A percentile compares a stretch with the other conserved stretches of the same genome.
Evolutionary conservation across 2,329 filamentous ascomycete genomes (phyloP).

Genomic region (Aureobasidium lini): DNA sequence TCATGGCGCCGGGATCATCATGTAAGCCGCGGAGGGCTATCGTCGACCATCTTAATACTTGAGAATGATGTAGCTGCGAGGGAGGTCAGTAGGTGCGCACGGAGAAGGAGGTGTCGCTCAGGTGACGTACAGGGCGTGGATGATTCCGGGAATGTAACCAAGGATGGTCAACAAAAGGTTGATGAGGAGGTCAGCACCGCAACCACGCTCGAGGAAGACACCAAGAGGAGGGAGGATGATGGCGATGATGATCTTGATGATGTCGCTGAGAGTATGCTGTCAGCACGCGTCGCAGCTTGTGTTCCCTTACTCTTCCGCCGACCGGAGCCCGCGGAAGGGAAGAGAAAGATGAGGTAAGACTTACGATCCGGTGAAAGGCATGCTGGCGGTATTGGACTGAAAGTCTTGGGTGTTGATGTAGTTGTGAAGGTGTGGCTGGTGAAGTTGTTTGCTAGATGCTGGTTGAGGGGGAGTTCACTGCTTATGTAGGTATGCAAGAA

Average conservation of each 20-base stretch:
- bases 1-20: slow-evolving; percentile 1
- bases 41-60: slow-evolving; percentile 57
- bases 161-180: slow-evolving; percentile 83
- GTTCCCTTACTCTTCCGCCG: slow-evolving; percentile 1
- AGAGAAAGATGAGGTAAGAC: slow-evolving; percentile 17
- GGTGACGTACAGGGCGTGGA: slow-evolving; percentile 73
- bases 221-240: slow-evolving; percentile 82
- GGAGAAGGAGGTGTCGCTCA: neutral
- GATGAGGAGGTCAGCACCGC: slow-evolving; percentile 79
- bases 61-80: slow-evolving; percentile 68
- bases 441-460: neutral
- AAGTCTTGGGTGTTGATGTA: neutral
- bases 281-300: slow-evolving; percentile 17
- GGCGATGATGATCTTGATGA: slow-evolving; percentile 80
- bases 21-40: neutral
- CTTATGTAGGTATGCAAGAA: too few relatives aligned
- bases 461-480: neutral
- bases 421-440: neutral
- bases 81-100: slow-evolving; percentile 12
- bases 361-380: slow-evolving; percentile 55
- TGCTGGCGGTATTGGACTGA: slow-evolving; percentile 30
- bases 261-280: slow-evolving; percentile 45
- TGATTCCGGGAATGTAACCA: slow-evolving; percentile 57
- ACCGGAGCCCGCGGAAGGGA: slow-evolving; percentile 14
- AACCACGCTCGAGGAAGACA: slow-evolving; percentile 91